Percentiles rank a stretch among this genome's conserved stretches.
Evolutionary conservation across 768 basidiomycete genomes (phyloP).

Genomic region (Hydnomerulius pinastri): DNA sequence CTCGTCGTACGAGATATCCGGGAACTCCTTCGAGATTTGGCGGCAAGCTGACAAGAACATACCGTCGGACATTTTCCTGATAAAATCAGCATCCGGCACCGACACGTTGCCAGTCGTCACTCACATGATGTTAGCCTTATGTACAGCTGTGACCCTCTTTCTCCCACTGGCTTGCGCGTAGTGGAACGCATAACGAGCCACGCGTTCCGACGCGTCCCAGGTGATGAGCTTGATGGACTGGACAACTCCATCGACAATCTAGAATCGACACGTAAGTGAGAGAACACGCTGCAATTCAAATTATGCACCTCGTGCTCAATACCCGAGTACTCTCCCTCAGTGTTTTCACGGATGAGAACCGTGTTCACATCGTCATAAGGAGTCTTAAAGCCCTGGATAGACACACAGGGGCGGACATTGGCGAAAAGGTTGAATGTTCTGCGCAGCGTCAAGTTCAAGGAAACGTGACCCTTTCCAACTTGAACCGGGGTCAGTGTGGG

Average conservation of each 20-base stretch:
- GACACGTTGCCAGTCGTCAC: constrained; percentile 26
- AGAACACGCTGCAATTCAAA: constrained; percentile 2
- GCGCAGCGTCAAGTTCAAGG: constrained; percentile 93
- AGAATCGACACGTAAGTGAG: constrained; percentile 15
- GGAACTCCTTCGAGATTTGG: constrained; percentile 94
- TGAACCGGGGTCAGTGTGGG: constrained; percentile 17
- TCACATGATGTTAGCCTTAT: constrained; percentile 99
- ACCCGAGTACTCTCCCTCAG: constrained; percentile 99
- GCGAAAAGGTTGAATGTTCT: constrained; percentile 98
- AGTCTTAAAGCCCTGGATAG: constrained; percentile 96
- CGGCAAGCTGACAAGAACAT: constrained; percentile 99
- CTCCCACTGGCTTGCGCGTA: constrained; percentile 89
- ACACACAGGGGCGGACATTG: constrained; percentile 95
- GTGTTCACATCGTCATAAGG: constrained; percentile 98
- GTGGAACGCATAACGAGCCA: constrained; percentile 97
- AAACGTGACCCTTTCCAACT: constrained; percentile 99
- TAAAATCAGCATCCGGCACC: constrained; percentile 14
- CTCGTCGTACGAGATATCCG: constrained; percentile 91
- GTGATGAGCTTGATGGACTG: constrained; percentile 99
- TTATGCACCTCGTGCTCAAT: constrained; percentile 92
- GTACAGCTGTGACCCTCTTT: constrained; percentile 94
- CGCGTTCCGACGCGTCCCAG: constrained; percentile 97
- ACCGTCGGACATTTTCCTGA: constrained; percentile 99
- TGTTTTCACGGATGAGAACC: constrained; percentile 98
- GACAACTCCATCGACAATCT: constrained; percentile 96